A percentile compares a stretch with the other conserved stretches of the same genome.
phyloP scores from a whole-genome alignment of 2,329 filamentous ascomycete species.

The Grosmannia penicillata region DNA sequence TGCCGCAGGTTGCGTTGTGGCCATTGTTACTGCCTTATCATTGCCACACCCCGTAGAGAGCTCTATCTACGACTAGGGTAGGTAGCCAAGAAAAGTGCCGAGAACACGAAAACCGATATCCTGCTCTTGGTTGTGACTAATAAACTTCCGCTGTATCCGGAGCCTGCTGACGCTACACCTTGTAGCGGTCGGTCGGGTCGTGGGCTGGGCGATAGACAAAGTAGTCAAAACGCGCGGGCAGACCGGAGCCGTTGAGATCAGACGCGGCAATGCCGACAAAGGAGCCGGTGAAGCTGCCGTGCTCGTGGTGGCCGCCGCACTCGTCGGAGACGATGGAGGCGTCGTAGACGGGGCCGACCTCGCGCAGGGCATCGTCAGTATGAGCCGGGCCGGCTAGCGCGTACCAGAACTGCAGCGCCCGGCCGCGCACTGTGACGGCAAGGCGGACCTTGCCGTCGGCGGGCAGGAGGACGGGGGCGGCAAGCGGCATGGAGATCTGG shows the following conservation, averaged over 20 bases:
- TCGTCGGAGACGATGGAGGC: slow-evolving; percentile 47
- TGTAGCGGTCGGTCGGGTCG: slow-evolving; percentile 33
- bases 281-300: slow-evolving; percentile 50
- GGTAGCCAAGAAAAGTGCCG: too few relatives aligned
- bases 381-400: slow-evolving; percentile 25
- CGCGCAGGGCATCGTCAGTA: slow-evolving; percentile 19
- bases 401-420: slow-evolving; percentile 40
- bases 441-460: slow-evolving; percentile 39
- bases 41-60: too few relatives aligned
- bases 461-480: slow-evolving; percentile 31
- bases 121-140: too few relatives aligned
- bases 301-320: slow-evolving; percentile 44
- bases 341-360: slow-evolving; percentile 40
- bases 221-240: slow-evolving; percentile 33
- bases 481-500: slow-evolving; percentile 26
- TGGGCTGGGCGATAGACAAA: slow-evolving; percentile 34
- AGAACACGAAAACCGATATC: too few relatives aligned
- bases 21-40: too few relatives aligned
- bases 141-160: too few relatives aligned
- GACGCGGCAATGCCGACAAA: slow-evolving; percentile 42
- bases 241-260: slow-evolving; percentile 36
- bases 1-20: too few relatives aligned
- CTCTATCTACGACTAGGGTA: too few relatives aligned
- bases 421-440: slow-evolving; percentile 34
- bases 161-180: too few relatives aligned